A percentile compares a stretch with the other conserved stretches of the same genome.
Evolutionary conservation across 2,329 filamentous ascomycete genomes (phyloP).

Genomic region (Ilyonectria robusta): DNA sequence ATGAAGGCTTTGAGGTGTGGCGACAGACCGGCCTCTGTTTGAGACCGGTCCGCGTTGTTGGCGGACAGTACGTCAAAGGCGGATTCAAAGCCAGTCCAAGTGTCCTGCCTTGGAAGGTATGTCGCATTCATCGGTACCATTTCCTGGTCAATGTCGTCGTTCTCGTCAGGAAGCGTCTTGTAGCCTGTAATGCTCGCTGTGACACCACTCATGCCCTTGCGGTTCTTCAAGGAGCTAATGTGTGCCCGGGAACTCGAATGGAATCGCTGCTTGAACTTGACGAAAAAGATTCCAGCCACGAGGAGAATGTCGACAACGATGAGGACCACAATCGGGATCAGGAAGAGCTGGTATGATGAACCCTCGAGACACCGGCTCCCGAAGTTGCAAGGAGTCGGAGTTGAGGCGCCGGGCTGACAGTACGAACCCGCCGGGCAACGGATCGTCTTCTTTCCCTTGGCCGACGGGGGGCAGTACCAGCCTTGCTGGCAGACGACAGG

Average conservation of each 20-base stretch:
- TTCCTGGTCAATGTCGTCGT: slow-evolving; percentile 54
- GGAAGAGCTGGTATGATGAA: slow-evolving; percentile 57
- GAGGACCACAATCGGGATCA: slow-evolving; percentile 61
- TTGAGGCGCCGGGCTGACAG: slow-evolving; percentile 64
- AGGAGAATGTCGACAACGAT: slow-evolving; percentile 60
- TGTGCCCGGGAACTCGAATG: slow-evolving; percentile 32
- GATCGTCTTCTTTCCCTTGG: slow-evolving; percentile 55
- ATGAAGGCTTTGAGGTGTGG: slow-evolving; percentile 64
- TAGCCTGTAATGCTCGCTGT: slow-evolving; percentile 52
- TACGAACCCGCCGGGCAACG: slow-evolving; percentile 64
- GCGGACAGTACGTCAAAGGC: slow-evolving; percentile 52
- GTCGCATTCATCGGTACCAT: slow-evolving; percentile 52
- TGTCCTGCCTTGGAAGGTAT: slow-evolving; percentile 47
- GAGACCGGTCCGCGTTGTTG: slow-evolving; percentile 43
- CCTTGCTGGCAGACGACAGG: slow-evolving; percentile 65
- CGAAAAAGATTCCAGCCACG: slow-evolving; percentile 47
- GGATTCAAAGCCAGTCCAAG: slow-evolving; percentile 55
- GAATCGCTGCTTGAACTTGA: slow-evolving; percentile 39
- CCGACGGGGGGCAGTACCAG: slow-evolving; percentile 61
- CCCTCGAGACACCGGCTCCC: slow-evolving; percentile 63
- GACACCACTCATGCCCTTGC: slow-evolving; percentile 49
- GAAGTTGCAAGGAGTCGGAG: slow-evolving; percentile 62
- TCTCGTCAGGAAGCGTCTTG: slow-evolving; percentile 50
- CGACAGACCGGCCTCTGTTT: slow-evolving; percentile 36
- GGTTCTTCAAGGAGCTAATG: slow-evolving; percentile 33